phyloP scores from a whole-genome alignment of 2,329 filamentous ascomycete genomes.

The Cladosporium sp. region DNA sequence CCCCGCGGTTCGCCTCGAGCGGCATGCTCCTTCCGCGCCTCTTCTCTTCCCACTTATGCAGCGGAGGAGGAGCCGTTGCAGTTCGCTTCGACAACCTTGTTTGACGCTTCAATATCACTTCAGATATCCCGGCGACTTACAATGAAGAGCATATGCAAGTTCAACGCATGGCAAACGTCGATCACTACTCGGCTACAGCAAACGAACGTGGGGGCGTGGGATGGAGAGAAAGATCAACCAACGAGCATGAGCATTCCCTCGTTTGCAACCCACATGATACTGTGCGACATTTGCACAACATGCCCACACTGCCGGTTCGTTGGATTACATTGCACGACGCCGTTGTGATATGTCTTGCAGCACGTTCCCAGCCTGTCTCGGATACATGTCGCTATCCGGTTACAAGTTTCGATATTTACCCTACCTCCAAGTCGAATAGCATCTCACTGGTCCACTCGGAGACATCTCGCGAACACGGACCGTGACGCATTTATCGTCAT shows the following conservation, averaged over 20 bases:
- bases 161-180: neutral
- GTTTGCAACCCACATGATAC: neutral
- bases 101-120: slow-evolving; percentile 8
- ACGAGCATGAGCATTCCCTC: neutral
- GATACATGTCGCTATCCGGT: neutral
- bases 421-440: neutral
- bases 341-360: slow-evolving; percentile 10
- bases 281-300: neutral
- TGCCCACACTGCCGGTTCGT: neutral
- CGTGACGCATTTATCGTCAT: neutral
- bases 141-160: neutral
- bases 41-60: neutral
- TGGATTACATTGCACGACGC: neutral
- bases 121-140: neutral
- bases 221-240: neutral
- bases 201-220: neutral
- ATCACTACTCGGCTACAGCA: neutral
- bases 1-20: slow-evolving; percentile 5
- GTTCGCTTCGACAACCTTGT: slow-evolving; percentile 2
- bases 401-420: neutral
- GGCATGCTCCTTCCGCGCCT: slow-evolving; percentile 6
- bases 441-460: neutral
- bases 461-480: neutral
- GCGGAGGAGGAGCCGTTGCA: neutral
- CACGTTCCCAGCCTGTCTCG: neutral